Evolutionary conservation across 2,329 filamentous ascomycete species (phyloP), one percentile per base, ranked within the genome.

Genomic region (Trichoderma oligosporum): DNA sequence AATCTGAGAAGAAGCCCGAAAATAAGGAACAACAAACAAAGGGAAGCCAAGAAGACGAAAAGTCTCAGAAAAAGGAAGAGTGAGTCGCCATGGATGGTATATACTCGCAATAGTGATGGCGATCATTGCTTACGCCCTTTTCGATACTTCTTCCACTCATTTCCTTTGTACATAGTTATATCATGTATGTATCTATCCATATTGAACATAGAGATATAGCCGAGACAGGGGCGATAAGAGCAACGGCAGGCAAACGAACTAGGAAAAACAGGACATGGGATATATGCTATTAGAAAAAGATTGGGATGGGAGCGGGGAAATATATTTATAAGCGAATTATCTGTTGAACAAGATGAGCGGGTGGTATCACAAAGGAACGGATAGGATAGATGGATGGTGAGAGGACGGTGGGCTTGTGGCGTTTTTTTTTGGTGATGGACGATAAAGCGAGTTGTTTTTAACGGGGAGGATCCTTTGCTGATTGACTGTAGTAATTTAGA

Each of bases 1-100:
- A 68, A 39, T 60, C 64, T 2, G 62, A 68, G 35, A 63, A 65
- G 16, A 58, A 66, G 20, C 42, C 61, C 53, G 68, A 67, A 24
- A 18, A 7, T 14, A 54, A 58, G 61, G 61, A 59, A 22, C 61
- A 64, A 27, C 65, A 69, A 56, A 46, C 60, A 12, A 66, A 66
- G 18, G 56, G 61, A 35, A 55, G 51, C 4, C 36, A 61, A 14
- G 35, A 51, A 3, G 4, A 31, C 2, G 31, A 58, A n/a, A 60
- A 60, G 39, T 22, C 49, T 1, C 4, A 41, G 25, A 48, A 41
- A n/a, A 56, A 41, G 3, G 27, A 53, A 41, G 56, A 58, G 31
- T 57, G 7, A 35, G 16, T 11, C 18, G 6, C 36, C 25, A 11
- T 29, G 24, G 22, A 18, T 25, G 12, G 14, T 22, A 1, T 11